Evolutionary conservation across 2,329 filamentous ascomycete genomes (phyloP).

Genomic region (Xylariaceae sp.): DNA sequence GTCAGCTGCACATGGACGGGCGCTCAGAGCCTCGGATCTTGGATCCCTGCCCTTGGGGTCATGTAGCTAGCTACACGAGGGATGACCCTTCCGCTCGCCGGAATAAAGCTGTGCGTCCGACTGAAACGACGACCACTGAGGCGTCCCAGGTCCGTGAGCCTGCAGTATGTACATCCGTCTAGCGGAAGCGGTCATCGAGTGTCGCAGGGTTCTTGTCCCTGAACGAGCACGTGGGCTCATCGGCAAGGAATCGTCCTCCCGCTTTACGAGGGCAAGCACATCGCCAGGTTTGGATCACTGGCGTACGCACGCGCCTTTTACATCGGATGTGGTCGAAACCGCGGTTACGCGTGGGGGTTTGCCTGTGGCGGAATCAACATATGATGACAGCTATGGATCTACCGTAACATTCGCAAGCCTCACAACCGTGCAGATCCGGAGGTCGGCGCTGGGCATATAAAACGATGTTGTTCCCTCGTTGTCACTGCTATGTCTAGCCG

Average conservation of each 20-base stretch:
- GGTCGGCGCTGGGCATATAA: not conserved
- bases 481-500: too few relatives aligned
- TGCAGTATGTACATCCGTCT: constrained; percentile 4
- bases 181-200: too few relatives aligned
- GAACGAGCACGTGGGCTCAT: constrained; percentile 10
- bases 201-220: constrained; percentile 1
- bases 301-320: constrained; percentile 9
- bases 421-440: constrained; percentile 3
- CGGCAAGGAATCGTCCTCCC: constrained; percentile 7
- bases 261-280: constrained; percentile 9
- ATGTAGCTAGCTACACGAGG: too few relatives aligned
- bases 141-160: constrained; percentile 5
- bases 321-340: constrained; percentile 7
- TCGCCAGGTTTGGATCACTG: constrained; percentile 1
- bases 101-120: too few relatives aligned
- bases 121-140: too few relatives aligned
- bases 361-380: not conserved
- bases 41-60: too few relatives aligned
- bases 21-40: too few relatives aligned
- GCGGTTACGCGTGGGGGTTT: constrained; percentile 15
- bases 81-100: too few relatives aligned
- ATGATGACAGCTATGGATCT: constrained; percentile 5
- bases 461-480: too few relatives aligned
- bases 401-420: constrained; percentile 3
- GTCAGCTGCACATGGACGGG: constrained; percentile 12